phyloP scores from a whole-genome alignment of 2,329 filamentous ascomycete species.

The Diaporthe nobilis region DNA sequence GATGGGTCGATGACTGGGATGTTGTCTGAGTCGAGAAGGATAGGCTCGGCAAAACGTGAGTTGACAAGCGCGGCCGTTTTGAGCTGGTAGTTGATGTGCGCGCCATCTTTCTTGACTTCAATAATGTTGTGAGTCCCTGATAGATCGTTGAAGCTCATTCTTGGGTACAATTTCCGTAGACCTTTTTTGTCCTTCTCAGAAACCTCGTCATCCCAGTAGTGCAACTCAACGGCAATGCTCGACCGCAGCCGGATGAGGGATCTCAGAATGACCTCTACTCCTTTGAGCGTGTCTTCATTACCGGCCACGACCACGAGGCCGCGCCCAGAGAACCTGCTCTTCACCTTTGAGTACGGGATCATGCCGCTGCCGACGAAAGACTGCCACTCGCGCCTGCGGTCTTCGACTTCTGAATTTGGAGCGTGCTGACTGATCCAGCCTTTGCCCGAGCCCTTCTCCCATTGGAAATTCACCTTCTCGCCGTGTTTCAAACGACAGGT shows the following conservation, averaged over 20 bases:
- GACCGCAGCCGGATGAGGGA: background rate
- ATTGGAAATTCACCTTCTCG: constrained; percentile 22
- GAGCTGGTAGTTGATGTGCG: constrained; percentile 10
- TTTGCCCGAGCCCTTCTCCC: background rate
- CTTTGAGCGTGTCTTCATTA: constrained; percentile 2
- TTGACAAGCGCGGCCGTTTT: constrained; percentile 14
- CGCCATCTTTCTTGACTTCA: constrained; percentile 1
- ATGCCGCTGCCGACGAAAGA: background rate
- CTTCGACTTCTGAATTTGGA: constrained; percentile 1
- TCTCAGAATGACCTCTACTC: background rate
- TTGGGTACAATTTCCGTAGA: background rate
- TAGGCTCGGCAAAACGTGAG: constrained; percentile 7
- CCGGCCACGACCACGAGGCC: constrained; percentile 12
- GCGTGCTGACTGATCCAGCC: background rate
- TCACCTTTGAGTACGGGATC: background rate
- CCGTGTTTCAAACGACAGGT: constrained; percentile 5
- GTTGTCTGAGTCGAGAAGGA: constrained; percentile 10
- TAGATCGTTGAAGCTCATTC: background rate
- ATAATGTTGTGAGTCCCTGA: background rate
- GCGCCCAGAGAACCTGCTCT: background rate
- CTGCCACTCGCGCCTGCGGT: constrained; percentile 2
- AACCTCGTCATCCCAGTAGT: constrained; percentile 1
- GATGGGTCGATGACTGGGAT: constrained; percentile 19
- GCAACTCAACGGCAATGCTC: background rate
- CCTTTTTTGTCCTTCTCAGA: background rate